Conservation (phyloP, 352 stramenopile genomes). For the Plasmopara muralis region DNA sequence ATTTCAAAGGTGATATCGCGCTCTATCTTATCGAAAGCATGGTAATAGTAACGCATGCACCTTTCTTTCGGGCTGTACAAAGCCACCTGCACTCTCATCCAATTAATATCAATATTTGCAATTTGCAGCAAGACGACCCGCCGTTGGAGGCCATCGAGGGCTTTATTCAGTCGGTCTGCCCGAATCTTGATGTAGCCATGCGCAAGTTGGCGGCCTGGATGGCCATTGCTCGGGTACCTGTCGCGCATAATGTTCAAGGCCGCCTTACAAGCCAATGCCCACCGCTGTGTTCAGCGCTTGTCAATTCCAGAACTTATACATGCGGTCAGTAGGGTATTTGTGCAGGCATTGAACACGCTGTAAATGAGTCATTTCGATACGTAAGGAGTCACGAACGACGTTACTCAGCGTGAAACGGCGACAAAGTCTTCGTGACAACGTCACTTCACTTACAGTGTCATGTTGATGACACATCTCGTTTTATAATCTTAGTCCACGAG, state of each 20-base stretch:
- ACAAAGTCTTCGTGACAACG: constrained; percentile 1
- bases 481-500: background rate
- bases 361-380: too few relatives aligned
- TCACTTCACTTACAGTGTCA: background rate
- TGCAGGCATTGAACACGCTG: too few relatives aligned
- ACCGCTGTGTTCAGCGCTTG: background rate
- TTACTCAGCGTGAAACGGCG: constrained; percentile 12
- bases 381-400: constrained; percentile 2
- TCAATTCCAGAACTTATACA: background rate
- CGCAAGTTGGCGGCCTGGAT: constrained; percentile 71
- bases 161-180: constrained; percentile 85
- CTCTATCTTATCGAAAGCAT: constrained; percentile 85
- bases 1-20: constrained; percentile 85
- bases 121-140: constrained; percentile 51
- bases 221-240: constrained; percentile 22
- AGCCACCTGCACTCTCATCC: constrained; percentile 2
- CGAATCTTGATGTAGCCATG: constrained; percentile 82
- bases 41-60: constrained; percentile 22
- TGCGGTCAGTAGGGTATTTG: too few relatives aligned
- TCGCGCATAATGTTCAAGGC: constrained; percentile 9
- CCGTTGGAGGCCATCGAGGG: constrained; percentile 65
- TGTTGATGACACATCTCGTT: background rate
- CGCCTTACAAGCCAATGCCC: too few relatives aligned
- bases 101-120: constrained; percentile 10
- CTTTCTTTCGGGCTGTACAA: constrained; percentile 7